Evolutionary conservation across 495 filamentous ascomycete genomes (phyloP).

Genomic region (Antarctomyces pellizariae): DNA sequence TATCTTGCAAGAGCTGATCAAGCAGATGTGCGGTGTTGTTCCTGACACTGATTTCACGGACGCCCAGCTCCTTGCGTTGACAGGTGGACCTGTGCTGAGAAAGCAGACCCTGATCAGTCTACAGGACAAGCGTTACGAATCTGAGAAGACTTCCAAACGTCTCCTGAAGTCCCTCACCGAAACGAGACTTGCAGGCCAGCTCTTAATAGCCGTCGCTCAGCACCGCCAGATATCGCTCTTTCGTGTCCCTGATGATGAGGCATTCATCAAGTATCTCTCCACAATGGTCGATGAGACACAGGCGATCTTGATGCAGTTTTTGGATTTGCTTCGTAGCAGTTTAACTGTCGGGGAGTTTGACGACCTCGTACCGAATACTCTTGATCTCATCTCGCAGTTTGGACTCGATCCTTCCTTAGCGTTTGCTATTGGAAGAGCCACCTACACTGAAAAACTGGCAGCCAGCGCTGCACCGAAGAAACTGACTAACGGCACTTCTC

Average conservation of each 20-base stretch:
- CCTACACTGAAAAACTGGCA: conserved; percentile 31
- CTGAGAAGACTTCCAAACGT: conserved; percentile 39
- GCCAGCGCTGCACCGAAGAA: no score
- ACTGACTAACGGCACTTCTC: neutral
- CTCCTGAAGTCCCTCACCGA: conserved; percentile 58
- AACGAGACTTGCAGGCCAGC: conserved; percentile 44
- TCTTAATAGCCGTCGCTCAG: conserved; percentile 76
- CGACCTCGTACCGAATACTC: conserved; percentile 49
- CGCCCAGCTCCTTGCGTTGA: conserved; percentile 60
- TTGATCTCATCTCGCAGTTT: conserved; percentile 50
- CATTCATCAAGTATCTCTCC: conserved; percentile 60
- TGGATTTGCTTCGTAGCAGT: conserved; percentile 69
- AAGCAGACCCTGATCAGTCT: conserved; percentile 54
- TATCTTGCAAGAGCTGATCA: conserved; percentile 68
- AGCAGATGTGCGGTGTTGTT: conserved; percentile 79
- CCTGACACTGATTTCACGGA: conserved; percentile 72
- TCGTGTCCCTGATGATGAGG: conserved; percentile 35
- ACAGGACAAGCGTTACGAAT: conserved; percentile 54
- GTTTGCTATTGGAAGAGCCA: conserved; percentile 64
- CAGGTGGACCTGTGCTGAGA: conserved; percentile 58
- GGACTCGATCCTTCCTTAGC: conserved; percentile 63
- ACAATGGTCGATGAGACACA: conserved; percentile 81
- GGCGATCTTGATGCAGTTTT: conserved; percentile 58
- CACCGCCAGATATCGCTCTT: conserved; percentile 63
- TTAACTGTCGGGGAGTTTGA: conserved; percentile 60